Evolutionary conservation across 2,329 filamentous ascomycete genomes (phyloP).

Genomic region (Nemania sp.): DNA sequence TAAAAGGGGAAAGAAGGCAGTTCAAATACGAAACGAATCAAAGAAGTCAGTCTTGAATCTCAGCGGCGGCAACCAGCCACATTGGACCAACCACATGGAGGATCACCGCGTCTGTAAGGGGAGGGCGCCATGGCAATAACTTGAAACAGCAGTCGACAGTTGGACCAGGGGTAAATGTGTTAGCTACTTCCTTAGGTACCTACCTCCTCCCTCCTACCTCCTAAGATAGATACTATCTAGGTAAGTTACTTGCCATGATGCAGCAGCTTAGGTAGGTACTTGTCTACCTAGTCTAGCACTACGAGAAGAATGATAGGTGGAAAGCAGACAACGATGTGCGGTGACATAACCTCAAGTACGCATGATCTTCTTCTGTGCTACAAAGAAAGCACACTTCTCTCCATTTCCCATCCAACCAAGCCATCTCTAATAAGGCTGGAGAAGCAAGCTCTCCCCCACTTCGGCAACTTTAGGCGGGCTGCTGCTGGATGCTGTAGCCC

Average conservation of each 20-base stretch:
- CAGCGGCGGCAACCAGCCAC: background rate
- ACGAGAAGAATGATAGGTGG: too few species aligned
- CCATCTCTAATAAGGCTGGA: constrained; percentile 26
- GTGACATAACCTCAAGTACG: too few species aligned
- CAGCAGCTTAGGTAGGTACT: too few species aligned
- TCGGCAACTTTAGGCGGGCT: constrained; percentile 1
- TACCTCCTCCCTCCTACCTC: too few species aligned
- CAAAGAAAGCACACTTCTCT: background rate
- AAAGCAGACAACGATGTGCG: too few species aligned
- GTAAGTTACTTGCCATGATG: too few species aligned
- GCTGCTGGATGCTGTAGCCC: background rate
- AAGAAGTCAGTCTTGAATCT: constrained; percentile 4
- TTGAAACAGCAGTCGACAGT: constrained; percentile 33
- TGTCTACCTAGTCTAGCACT: too few species aligned
- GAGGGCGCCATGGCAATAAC: constrained; percentile 26
- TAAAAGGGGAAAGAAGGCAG: constrained; percentile 3
- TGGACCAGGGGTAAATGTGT: constrained; percentile 1
- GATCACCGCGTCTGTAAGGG: constrained; percentile 31
- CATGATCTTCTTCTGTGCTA: background rate
- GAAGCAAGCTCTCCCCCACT: constrained; percentile 7
- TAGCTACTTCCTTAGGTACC: background rate
- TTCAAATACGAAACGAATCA: constrained; percentile 15
- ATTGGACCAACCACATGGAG: background rate
- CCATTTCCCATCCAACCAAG: constrained; percentile 33
- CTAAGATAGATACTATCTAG: background rate